Evolutionary conservation across 1,139 yeast species (phyloP).

Genomic region (Hemisphaericaspora subhashii): DNA sequence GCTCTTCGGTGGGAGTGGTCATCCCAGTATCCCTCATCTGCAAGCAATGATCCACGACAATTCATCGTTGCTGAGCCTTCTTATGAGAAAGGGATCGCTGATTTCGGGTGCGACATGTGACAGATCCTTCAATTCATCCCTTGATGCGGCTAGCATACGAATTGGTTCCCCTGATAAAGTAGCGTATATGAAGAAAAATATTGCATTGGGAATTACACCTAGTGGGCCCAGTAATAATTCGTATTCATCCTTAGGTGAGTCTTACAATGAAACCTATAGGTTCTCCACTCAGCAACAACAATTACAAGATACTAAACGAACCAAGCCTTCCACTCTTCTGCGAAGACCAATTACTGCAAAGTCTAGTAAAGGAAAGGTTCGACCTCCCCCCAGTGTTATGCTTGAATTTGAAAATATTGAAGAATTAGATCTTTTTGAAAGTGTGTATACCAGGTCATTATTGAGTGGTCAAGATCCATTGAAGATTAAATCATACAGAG

Average conservation of each 20-base stretch:
- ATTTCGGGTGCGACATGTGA: conserved; percentile 9
- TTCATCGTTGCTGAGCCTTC: conserved; percentile 27
- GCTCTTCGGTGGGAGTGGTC: not conserved
- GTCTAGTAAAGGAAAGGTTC: not conserved
- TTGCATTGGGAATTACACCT: conserved; percentile 4
- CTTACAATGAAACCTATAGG: conserved; percentile 9
- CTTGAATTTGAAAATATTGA: conserved; percentile 57
- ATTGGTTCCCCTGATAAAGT: conserved; percentile 16
- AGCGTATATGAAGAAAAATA: conserved; percentile 11
- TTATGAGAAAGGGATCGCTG: conserved; percentile 19
- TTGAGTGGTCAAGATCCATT: conserved; percentile 48
- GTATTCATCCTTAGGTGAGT: conserved; percentile 11
- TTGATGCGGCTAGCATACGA: conserved; percentile 11
- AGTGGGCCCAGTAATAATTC: conserved; percentile 9
- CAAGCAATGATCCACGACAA: conserved; percentile 6
- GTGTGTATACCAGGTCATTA: conserved; percentile 44
- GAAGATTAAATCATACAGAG: conserved; percentile 54
- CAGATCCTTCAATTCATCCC: conserved; percentile 14
- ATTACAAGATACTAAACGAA: conserved; percentile 6
- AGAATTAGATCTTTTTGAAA: conserved; percentile 55
- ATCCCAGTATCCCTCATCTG: not conserved
- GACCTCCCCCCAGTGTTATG: conserved; percentile 39
- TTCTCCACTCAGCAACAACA: conserved; percentile 4
- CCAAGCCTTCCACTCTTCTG: conserved; percentile 9
- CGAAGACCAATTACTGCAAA: not conserved